These are phyloP conservation scores for Cinchona pubescens DNA, from an alignment of 257 asterid species.

Conservation along the genomic window DNA sequence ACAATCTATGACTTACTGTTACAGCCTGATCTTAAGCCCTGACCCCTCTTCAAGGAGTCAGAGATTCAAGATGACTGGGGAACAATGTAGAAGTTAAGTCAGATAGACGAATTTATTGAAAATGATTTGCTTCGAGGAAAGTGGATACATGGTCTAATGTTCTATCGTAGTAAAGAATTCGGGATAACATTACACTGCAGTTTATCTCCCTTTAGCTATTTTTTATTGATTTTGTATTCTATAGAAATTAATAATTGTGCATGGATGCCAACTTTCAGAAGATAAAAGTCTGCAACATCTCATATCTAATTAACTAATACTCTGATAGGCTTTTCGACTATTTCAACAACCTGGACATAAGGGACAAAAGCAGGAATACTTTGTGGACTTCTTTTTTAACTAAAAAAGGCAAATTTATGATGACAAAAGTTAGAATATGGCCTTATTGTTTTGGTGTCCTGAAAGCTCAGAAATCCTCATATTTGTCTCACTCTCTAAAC, in stretches of 20 bases:
- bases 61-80: neutral
- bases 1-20: too few relatives aligned
- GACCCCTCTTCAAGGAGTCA: neutral
- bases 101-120: neutral
- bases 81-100: neutral
- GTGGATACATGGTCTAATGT: neutral
- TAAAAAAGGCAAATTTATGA: neutral
- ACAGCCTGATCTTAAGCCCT: neutral
- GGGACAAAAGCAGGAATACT: constrained; percentile 14
- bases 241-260: neutral
- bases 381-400: neutral
- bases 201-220: neutral
- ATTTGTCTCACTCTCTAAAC: constrained; percentile 11
- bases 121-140: neutral
- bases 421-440: constrained; percentile 17
- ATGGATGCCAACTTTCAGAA: neutral
- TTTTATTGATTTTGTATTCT: neutral
- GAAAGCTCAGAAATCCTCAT: constrained; percentile 14
- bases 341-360: constrained; percentile 11
- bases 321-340: neutral
- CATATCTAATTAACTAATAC: neutral
- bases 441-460: neutral
- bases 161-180: neutral
- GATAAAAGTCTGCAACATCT: neutral
- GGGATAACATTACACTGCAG: neutral